These are phyloP conservation scores for Penicillium glabrum DNA, from an alignment of 2,329 filamentous ascomycete genomes.

Conservation along the genomic window DNA sequence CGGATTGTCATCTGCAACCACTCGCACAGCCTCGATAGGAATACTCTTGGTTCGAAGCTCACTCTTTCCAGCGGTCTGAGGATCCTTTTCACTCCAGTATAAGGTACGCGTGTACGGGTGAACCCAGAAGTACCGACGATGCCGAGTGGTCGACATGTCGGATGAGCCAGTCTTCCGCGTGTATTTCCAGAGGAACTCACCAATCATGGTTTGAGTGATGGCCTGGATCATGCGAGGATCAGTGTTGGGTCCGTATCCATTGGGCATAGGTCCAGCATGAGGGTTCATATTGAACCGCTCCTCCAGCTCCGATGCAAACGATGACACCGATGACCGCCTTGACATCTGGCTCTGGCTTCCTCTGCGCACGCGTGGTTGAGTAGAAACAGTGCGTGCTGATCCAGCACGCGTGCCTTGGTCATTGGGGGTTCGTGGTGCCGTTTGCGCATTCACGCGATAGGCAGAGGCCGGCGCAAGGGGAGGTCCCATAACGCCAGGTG, in stretches of 20 bases:
- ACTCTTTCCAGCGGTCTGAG: slow-evolving; percentile 71
- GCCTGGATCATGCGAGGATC: slow-evolving; percentile 99
- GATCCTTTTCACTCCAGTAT: slow-evolving; percentile 95
- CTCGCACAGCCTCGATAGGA: slow-evolving; percentile 85
- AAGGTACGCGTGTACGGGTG: slow-evolving; percentile 95
- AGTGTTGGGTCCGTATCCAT: slow-evolving; percentile 68
- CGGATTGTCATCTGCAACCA: slow-evolving; percentile 91
- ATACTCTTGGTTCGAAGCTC: slow-evolving; percentile 87
- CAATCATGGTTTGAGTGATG: slow-evolving; percentile 99
- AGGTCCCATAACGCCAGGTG: slow-evolving; percentile 69
- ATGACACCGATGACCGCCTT: slow-evolving; percentile 84
- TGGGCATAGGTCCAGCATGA: slow-evolving; percentile 49
- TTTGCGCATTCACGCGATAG: slow-evolving; percentile 50
- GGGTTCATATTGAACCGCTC: slow-evolving; percentile 77
- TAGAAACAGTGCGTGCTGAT: slow-evolving; percentile 52
- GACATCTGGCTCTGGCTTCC: slow-evolving; percentile 48
- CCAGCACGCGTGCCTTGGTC: slow-evolving; percentile 47
- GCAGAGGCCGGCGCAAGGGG: slow-evolving; percentile 81
- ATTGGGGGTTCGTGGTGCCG: slow-evolving; percentile 63
- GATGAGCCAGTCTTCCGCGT: slow-evolving; percentile 90
- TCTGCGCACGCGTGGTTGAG: slow-evolving; percentile 55
- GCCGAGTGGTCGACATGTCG: slow-evolving; percentile 83
- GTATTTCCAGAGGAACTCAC: slow-evolving; percentile 98
- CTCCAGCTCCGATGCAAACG: slow-evolving; percentile 92
- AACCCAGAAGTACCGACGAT: slow-evolving; percentile 97